Evolutionary conservation across 2,329 filamentous ascomycete genomes (phyloP), one percentile per base, ranked within the genome.

Genomic region (Fusarium sp.): DNA sequence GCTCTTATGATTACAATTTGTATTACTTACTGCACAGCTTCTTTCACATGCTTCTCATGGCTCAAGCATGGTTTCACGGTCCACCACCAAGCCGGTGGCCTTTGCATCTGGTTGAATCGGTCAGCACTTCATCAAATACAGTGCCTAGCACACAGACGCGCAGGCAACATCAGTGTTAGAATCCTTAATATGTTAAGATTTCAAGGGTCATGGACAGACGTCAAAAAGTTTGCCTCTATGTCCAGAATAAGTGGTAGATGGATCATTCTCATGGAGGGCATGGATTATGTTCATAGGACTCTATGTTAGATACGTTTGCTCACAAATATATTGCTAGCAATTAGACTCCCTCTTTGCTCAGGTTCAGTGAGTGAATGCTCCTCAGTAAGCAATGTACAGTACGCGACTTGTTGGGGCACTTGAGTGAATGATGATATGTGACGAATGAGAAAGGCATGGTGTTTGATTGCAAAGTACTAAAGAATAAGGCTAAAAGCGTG

Each of bases 401-500:
- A 25, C 35, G 18, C 18, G 13, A 25, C 12, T 18, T 7, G 22
- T n/a, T 14, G 13, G 9, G 33, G 12, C 13, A 27, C 27, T 27
- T 27, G 27, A 17, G 5, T n/a, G 22, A 39, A 17, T 2, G n/a
- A 17, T 15, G 9, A 38, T 17, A n/a, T 27, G 15, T 7, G 33
- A 22, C 20, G 14, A 27, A 27, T 27, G 22, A 29, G 18, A 17
- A 25, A 25, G 25, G 22, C 11, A 12, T 15, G 10, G 15, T 39
- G 13, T 38, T 53, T 12, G 18, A 53, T 39, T 17, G 22, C 10
- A 29, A 6, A 13, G 20, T 36, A n/a, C 18, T 38, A 25, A 22
- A 25, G 18, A 15, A 27, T 22, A 5, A 27, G 14, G n/a, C 31
- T 49, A 17, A 61, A 44, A 55, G 36, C 52, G 87, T 95, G 91